These are phyloP conservation scores for Puccinia novopanici DNA, from an alignment of 1,284 basidiomycete genomes.

Conservation along the genomic window DNA sequence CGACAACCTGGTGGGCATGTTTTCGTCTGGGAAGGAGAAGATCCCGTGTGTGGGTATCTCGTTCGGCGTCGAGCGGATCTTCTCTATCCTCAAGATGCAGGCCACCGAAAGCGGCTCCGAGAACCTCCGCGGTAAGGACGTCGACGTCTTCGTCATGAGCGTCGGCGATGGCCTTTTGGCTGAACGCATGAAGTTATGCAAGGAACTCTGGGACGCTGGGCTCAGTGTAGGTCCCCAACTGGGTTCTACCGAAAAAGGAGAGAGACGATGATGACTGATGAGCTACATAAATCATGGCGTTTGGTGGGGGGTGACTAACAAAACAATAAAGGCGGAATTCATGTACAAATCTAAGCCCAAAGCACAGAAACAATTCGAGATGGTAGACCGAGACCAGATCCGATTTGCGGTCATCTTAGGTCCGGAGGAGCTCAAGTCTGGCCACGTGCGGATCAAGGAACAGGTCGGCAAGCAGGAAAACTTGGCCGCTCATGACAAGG, in stretches of 20 bases:
- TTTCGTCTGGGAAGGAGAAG: too few relatives aligned
- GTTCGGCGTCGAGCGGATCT: slow-evolving; percentile 94
- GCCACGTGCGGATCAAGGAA: slow-evolving; percentile 86
- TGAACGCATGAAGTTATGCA: slow-evolving; percentile 80
- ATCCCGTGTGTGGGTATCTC: slow-evolving; percentile 91
- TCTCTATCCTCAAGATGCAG: slow-evolving; percentile 83
- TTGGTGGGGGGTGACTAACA: not conserved
- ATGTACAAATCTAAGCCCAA: slow-evolving; percentile 91
- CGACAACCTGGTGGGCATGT: slow-evolving; percentile 94
- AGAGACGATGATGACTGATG: not conserved
- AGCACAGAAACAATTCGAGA: slow-evolving; percentile 77
- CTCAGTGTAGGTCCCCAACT: slow-evolving; percentile 76
- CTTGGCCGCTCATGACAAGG: slow-evolving; percentile 14
- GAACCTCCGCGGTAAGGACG: slow-evolving; percentile 75
- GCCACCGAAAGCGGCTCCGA: slow-evolving; percentile 61
- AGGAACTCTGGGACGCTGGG: slow-evolving; percentile 79
- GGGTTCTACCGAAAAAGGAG: too few relatives aligned
- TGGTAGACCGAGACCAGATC: slow-evolving; percentile 86
- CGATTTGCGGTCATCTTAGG: slow-evolving; percentile 90
- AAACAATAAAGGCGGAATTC: slow-evolving; percentile 74
- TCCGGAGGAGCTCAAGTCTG: slow-evolving; percentile 77
- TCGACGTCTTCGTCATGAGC: slow-evolving; percentile 90
- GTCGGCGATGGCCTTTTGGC: slow-evolving; percentile 85
- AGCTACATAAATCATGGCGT: not conserved
- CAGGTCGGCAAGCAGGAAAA: slow-evolving; percentile 71